phyloP scores from a whole-genome alignment of 176 grass and related monocot species.

The Eragrostis curvula region DNA sequence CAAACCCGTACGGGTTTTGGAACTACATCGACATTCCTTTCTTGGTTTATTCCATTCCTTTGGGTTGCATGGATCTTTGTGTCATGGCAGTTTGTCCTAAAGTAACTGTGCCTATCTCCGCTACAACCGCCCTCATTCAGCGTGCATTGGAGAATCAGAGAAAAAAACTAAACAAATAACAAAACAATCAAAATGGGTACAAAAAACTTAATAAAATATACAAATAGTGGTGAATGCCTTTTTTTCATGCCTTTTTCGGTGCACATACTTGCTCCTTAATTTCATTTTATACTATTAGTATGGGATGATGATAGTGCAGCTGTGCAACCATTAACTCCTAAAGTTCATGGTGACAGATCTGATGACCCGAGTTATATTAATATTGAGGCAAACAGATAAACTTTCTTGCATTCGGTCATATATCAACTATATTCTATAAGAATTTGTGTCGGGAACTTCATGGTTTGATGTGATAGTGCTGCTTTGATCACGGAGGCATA shows the following conservation, averaged over 20 bases:
- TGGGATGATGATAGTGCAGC: too few species aligned
- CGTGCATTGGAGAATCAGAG: slow-evolving; percentile 12
- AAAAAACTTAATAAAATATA: neutral
- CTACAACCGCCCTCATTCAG: slow-evolving; percentile 22
- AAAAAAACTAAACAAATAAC: neutral
- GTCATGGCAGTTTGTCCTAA: slow-evolving; percentile 1
- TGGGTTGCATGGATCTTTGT: slow-evolving; percentile 14
- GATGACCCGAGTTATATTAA: too few species aligned
- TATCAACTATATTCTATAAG: too few species aligned
- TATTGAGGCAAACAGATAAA: too few species aligned
- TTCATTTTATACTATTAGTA: too few species aligned
- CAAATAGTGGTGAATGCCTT: neutral
- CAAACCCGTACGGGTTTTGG: too few species aligned
- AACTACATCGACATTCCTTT: slow-evolving; percentile 29
- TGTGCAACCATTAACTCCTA: too few species aligned
- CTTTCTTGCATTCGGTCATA: too few species aligned
- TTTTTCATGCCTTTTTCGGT: too few species aligned
- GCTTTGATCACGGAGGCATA: neutral
- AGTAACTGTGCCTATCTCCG: slow-evolving; percentile 18
- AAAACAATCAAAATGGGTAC: neutral
- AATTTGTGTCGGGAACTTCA: neutral
- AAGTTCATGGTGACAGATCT: too few species aligned
- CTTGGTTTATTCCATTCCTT: slow-evolving; percentile 36
- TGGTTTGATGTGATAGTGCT: neutral
- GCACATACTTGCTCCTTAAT: too few species aligned